These are phyloP conservation scores for Glarea lozoyensis DNA, from an alignment of 495 filamentous ascomycete genomes.

Conservation along the genomic window DNA sequence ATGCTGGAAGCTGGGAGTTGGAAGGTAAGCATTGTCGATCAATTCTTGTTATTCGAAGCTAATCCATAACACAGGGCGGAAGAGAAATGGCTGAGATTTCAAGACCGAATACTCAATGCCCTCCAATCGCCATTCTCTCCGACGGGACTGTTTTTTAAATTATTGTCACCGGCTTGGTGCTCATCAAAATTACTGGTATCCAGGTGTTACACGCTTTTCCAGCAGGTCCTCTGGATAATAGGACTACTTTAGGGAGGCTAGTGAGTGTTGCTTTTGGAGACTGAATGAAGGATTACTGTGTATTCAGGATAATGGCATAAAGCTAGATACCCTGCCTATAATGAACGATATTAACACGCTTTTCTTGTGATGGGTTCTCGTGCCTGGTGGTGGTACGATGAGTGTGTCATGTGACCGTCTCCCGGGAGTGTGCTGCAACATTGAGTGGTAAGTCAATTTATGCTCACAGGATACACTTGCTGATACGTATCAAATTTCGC, in stretches of 20 bases:
- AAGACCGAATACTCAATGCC: constrained; percentile 91
- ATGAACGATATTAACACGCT: neutral
- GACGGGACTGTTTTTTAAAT: constrained; percentile 90
- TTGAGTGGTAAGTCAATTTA: too few species aligned
- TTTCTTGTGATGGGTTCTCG: too few species aligned
- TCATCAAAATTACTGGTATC: neutral
- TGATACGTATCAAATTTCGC: too few species aligned
- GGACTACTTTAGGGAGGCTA: too few species aligned
- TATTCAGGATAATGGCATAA: constrained; percentile 15
- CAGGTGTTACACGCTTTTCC: neutral
- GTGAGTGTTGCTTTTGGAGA: constrained; percentile 18
- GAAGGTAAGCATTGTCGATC: constrained; percentile 49
- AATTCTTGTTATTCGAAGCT: neutral
- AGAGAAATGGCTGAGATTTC: constrained; percentile 94
- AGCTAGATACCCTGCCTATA: constrained; percentile 11
- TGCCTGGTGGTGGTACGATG: too few species aligned
- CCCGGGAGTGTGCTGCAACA: too few species aligned
- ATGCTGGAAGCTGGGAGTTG: constrained; percentile 85
- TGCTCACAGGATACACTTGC: too few species aligned
- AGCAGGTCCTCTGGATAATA: neutral
- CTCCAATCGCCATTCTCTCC: constrained; percentile 91
- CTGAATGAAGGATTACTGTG: constrained; percentile 13
- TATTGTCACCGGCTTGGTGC: neutral
- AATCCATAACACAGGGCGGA: constrained; percentile 56
- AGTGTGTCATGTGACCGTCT: too few species aligned